A percentile compares a stretch with the other conserved stretches of the same genome.
Conservation (phyloP, 495 filamentous ascomycete genomes). For the Penicillium egyptiacum region DNA sequence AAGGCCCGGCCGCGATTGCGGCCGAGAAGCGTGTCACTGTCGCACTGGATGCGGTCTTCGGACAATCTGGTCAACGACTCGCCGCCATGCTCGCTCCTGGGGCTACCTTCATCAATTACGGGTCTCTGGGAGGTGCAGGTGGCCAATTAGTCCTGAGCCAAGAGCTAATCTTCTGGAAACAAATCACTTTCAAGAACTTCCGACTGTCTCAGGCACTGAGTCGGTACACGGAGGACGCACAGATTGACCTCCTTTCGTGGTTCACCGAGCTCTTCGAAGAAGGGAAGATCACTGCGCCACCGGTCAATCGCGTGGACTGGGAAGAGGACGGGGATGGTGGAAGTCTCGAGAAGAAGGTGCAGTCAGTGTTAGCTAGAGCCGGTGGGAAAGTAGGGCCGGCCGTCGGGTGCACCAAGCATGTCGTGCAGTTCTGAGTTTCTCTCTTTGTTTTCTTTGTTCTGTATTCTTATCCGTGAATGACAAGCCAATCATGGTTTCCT, state of each 20-base stretch:
- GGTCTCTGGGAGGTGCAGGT: conserved; percentile 12
- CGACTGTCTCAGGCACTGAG: conserved; percentile 2
- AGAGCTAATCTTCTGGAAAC: conserved; percentile 16
- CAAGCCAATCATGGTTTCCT: too few species aligned
- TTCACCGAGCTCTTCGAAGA: conserved; percentile 2
- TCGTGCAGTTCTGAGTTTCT: conserved; percentile 2
- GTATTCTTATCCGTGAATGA: too few species aligned
- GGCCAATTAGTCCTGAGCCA: conserved; percentile 7
- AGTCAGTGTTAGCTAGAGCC: not conserved
- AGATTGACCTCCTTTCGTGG: conserved; percentile 6
- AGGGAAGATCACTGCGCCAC: not conserved
- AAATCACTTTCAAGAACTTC: conserved; percentile 18
- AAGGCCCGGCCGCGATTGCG: not conserved
- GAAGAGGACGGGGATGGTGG: not conserved
- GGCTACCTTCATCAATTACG: conserved; percentile 16
- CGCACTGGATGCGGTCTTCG: conserved; percentile 19
- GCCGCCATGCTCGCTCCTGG: conserved; percentile 14
- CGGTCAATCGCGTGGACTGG: not conserved
- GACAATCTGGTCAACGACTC: conserved; percentile 11
- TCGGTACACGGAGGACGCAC: not conserved
- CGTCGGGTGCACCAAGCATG: conserved; percentile 1
- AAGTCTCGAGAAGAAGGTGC: conserved; percentile 2
- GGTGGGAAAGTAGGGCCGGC: not conserved
- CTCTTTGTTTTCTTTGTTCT: too few species aligned
- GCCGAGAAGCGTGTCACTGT: conserved; percentile 7